phyloP scores from a whole-genome alignment of 2,329 filamentous ascomycete species.

The Calonectria pseudoreteaudii region DNA sequence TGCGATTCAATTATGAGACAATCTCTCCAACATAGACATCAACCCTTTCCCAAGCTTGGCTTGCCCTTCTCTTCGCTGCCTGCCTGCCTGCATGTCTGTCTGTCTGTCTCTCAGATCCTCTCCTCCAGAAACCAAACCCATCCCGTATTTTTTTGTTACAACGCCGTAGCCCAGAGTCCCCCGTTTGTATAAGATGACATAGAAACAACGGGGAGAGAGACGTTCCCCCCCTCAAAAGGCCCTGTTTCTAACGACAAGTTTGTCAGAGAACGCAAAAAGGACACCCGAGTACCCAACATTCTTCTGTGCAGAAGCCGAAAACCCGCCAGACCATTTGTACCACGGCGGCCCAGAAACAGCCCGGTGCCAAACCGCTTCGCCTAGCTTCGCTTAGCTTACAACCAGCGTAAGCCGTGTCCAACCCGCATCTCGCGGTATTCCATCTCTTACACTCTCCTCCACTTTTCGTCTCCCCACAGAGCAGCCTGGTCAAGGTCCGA shows the following conservation, averaged over 20 bases:
- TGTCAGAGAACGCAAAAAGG: conserved; percentile 7
- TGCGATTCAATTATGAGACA: conserved; percentile 30
- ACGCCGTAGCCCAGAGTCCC: conserved; percentile 25
- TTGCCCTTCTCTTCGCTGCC: not conserved
- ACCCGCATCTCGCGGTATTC: conserved; percentile 10
- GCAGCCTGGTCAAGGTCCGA: not conserved
- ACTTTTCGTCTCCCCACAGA: not conserved
- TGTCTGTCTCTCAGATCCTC: conserved; percentile 1
- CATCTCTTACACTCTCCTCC: conserved; percentile 18
- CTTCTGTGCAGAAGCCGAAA: conserved; percentile 7
- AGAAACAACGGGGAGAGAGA: not conserved
- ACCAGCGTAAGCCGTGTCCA: conserved; percentile 28
- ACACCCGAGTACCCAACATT: conserved; percentile 18
- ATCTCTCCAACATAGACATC: conserved; percentile 19
- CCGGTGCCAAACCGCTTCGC: conserved; percentile 11
- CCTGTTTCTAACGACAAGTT: not conserved
- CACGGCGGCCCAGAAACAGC: not conserved
- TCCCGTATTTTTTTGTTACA: conserved; percentile 23
- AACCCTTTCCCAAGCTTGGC: not conserved
- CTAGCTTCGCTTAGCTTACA: conserved; percentile 18
- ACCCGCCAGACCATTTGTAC: not conserved
- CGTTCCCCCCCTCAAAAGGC: not conserved
- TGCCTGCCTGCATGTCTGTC: not conserved
- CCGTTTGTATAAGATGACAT: not conserved
- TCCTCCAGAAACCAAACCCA: conserved; percentile 11